Evolutionary conservation across 2,329 filamentous ascomycete species (phyloP), one percentile per base, ranked within the genome.

Genomic region (Malbranchea cinnamomea): DNA sequence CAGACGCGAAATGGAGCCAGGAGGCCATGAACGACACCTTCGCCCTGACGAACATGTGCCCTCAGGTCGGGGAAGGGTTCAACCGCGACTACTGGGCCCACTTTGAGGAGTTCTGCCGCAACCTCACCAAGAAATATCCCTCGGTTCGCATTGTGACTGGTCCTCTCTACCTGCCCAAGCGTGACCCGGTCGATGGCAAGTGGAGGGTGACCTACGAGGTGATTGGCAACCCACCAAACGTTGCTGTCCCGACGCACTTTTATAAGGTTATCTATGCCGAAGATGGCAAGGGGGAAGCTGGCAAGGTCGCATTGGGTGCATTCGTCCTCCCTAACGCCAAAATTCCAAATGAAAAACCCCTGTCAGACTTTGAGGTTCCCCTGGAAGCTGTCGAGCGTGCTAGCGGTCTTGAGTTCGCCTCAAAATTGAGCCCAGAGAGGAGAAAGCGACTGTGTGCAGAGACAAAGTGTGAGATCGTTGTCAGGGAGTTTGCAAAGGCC

Each of bases 11-110:
- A 61, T 98, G 89, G 85, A 81, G 75, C 39, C 89, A 98, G 58
- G 56, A 70, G 20, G 85, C 89, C 40, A 93, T 98, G 83, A 74
- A 98, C 58, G 82, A 81, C 34, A 98, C 89, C 2, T 98, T 98
- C 50, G 77, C 73, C 48, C 68, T 98, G 33, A 78, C 70, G 50
- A 98, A 98, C 62, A 98, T 98, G 85, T 93, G 85, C 50, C 89
- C 89, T 18, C 89, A 98, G 60, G 89, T 98, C 17, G 89, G 89
- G 42, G 83, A 94, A 51, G 89, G 89, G 35, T 98, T 98, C 67
- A 98, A 98, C 62, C 71, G 89, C 30, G 89, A 98, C 61, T 98
- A 98, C 69, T 98, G 89, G 89, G 80, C 89, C 21, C 89, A 98
- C 55, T 85, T 98, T 42, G 89, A 98, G 60, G 87, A 94, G 50